Percentiles rank a stretch among this genome's conserved stretches.
Evolutionary conservation across 129 eudicot species (phyloP).

Genomic region (Smallanthus sonchifolius): DNA sequence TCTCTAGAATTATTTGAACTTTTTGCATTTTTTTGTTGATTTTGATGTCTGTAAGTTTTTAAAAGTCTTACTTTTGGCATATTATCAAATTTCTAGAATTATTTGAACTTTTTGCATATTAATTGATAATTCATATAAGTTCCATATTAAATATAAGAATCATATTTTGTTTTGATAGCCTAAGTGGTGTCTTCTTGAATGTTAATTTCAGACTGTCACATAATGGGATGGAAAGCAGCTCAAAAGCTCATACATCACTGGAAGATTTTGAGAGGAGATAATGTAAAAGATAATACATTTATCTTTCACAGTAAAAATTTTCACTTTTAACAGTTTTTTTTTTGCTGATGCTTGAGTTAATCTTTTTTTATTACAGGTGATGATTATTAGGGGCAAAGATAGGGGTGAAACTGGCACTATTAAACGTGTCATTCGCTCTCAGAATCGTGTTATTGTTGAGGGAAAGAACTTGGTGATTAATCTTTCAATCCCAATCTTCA

Average conservation of each 20-base stretch:
- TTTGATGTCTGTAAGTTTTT: background rate
- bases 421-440: constrained; percentile 77
- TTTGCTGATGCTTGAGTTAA: background rate
- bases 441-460: constrained; percentile 80
- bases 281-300: constrained; percentile 38
- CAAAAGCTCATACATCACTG: constrained; percentile 92
- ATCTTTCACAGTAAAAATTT: background rate
- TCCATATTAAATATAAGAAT: background rate
- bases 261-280: constrained; percentile 90
- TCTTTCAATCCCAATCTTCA: background rate
- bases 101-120: background rate
- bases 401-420: constrained; percentile 70
- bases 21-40: background rate
- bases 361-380: constrained; percentile 45
- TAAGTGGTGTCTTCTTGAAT: background rate
- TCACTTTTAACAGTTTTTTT: background rate
- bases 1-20: background rate
- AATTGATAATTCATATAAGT: background rate
- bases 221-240: constrained; percentile 98
- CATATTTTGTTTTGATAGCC: background rate
- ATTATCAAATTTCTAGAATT: background rate
- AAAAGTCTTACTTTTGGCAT: background rate
- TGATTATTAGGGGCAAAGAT: constrained; percentile 96
- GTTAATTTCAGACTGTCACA: constrained; percentile 9
- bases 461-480: constrained; percentile 81